These are phyloP conservation scores for apple (Malus domestica) DNA, from an alignment of 306 rosid species.

Conservation along the genomic window ASM211411v1 NC_041789.1:32479001-32479500, in stretches of 20 bases:
- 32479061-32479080: conserved; percentile 72
- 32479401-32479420: conserved; percentile 83
- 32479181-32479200: conserved; percentile 94
- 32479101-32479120: conserved; percentile 99
- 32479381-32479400: conserved; percentile 97
- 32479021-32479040: conserved; percentile 91
- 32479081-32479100: conserved; percentile 98
- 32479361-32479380: conserved; percentile 92
- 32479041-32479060: conserved; percentile 84
- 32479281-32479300: conserved; percentile 85
- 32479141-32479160: conserved; percentile 59
- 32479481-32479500: conserved; percentile 97
- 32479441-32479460: conserved; percentile 95
- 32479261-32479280: conserved; percentile 97
- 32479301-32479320: conserved; percentile 80
- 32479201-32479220: conserved; percentile 91
- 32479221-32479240: conserved; percentile 87
- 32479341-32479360: conserved; percentile 83
- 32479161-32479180: conserved; percentile 81
- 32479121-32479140: conserved; percentile 70
- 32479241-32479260: conserved; percentile 91
- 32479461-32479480: conserved; percentile 95
- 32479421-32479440: conserved; percentile 99
- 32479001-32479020: neutral
- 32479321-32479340: conserved; percentile 91